A percentile compares a stretch with the other conserved stretches of the same genome.
These are phyloP conservation scores for Trametes gibbosa DNA, from an alignment of 768 basidiomycete genomes.

Conservation along the genomic window DNA sequence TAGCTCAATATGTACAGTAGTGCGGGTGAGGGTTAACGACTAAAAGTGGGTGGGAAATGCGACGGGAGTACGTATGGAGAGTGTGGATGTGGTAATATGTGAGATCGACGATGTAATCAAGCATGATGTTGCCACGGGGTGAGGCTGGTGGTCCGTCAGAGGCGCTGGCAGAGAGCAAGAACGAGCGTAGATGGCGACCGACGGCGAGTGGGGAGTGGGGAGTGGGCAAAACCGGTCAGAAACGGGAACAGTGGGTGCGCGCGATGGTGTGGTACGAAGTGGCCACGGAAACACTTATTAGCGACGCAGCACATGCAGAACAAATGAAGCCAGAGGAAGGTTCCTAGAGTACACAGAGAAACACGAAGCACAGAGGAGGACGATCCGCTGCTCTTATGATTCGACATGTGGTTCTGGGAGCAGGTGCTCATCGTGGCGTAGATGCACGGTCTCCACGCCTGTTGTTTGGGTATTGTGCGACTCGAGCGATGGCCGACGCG, in stretches of 20 bases:
- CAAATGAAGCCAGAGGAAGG: neutral
- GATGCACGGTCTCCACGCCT: neutral
- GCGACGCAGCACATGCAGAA: neutral
- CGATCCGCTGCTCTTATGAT: neutral
- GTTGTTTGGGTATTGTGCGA: constrained; percentile 5
- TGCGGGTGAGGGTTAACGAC: neutral
- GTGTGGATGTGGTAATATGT: too few species aligned
- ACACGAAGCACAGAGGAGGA: neutral
- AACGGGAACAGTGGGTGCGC: neutral
- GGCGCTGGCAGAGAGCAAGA: neutral
- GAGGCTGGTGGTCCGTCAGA: too few species aligned
- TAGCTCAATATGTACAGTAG: constrained; percentile 6
- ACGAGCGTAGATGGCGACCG: constrained; percentile 1
- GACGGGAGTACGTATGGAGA: neutral
- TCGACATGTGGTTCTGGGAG: neutral
- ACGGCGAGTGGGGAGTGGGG: neutral
- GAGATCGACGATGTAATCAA: too few species aligned
- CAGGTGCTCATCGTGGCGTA: neutral
- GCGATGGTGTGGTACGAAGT: neutral
- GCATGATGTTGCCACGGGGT: too few species aligned
- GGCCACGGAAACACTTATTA: neutral
- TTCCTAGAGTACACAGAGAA: neutral
- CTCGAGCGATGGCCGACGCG: constrained; percentile 4
- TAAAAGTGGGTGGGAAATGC: neutral
- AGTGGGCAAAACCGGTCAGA: too few species aligned